Percentiles rank a stretch among this genome's conserved stretches.
Conservation (phyloP, 768 basidiomycete species). For the Amanita fuliginea region DNA sequence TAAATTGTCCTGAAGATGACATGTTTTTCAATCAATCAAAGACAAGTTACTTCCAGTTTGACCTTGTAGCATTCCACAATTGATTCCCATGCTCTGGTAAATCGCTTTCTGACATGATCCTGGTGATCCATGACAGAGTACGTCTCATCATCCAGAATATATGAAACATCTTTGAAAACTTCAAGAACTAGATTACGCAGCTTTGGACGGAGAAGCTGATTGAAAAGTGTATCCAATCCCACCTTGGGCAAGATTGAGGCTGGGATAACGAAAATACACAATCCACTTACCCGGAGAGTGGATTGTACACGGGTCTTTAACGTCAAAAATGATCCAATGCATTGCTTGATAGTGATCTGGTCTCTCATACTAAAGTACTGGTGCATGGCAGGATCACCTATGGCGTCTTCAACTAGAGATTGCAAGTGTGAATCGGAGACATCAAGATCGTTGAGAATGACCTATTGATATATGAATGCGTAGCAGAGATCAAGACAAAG, state of each 20-base stretch:
- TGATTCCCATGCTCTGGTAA: conserved; percentile 80
- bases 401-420: conserved; percentile 59
- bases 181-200: conserved; percentile 78
- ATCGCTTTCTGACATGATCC: conserved; percentile 82
- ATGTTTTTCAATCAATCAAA: neutral
- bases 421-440: conserved; percentile 85
- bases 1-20: conserved; percentile 54
- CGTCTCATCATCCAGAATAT: conserved; percentile 80
- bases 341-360: conserved; percentile 33
- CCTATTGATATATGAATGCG: conserved; percentile 31
- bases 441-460: conserved; percentile 90
- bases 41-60: neutral
- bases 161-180: conserved; percentile 83
- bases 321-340: conserved; percentile 39
- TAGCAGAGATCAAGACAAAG: neutral
- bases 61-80: conserved; percentile 82
- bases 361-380: conserved; percentile 63
- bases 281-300: conserved; percentile 51
- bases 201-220: conserved; percentile 83
- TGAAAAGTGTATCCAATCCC: conserved; percentile 91
- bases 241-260: conserved; percentile 28
- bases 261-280: neutral
- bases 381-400: conserved; percentile 37
- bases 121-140: conserved; percentile 79
- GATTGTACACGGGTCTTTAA: conserved; percentile 57